Conservation (phyloP, 2,329 filamentous ascomycete genomes). For the Xylaria sp. region DNA sequence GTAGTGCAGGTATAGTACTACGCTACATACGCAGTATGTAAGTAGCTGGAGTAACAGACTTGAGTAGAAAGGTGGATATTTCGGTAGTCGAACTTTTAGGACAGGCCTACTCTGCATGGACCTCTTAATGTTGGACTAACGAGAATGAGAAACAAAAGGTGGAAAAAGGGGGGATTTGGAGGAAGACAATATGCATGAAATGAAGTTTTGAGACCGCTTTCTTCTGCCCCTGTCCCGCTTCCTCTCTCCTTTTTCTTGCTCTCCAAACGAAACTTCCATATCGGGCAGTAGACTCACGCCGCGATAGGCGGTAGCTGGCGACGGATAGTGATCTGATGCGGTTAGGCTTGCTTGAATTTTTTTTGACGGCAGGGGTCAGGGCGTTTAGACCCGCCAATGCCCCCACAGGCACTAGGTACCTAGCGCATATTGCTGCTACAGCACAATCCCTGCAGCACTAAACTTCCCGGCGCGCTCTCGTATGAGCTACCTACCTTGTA, state of each 20-base stretch:
- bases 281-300: constrained; percentile 23
- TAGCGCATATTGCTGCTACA: constrained; percentile 20
- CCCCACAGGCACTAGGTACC: background rate
- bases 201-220: constrained; percentile 21
- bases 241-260: constrained; percentile 27
- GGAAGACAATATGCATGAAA: constrained; percentile 28
- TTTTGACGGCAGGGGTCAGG: constrained; percentile 30
- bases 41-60: constrained; percentile 3
- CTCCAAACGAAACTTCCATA: constrained; percentile 33
- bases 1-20: background rate
- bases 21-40: too few relatives aligned
- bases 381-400: constrained; percentile 26
- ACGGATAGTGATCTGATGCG: constrained; percentile 29
- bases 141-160: constrained; percentile 21
- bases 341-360: constrained; percentile 33
- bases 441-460: constrained; percentile 34
- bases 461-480: constrained; percentile 35
- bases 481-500: constrained; percentile 32
- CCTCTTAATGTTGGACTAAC: constrained; percentile 16
- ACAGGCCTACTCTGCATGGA: constrained; percentile 34
- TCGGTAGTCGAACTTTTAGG: constrained; percentile 38
- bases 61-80: constrained; percentile 28
- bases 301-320: constrained; percentile 26
- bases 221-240: background rate
- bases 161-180: constrained; percentile 29